Percentiles rank a stretch among this genome's conserved stretches.
Evolutionary conservation across 805 yeast species (phyloP).

Genomic region (Zygoascus tannicola): DNA sequence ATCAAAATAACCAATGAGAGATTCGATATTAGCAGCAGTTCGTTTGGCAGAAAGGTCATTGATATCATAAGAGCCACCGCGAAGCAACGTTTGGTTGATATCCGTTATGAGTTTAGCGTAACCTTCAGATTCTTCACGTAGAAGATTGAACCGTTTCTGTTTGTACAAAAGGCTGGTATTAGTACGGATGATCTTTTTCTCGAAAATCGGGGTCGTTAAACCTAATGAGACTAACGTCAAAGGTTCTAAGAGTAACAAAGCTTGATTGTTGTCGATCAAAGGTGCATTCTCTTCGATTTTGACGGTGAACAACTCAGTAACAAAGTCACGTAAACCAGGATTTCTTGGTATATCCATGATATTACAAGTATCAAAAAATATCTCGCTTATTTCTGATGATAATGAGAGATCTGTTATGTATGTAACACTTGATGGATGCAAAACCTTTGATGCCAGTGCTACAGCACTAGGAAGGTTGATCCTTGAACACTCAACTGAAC

Average conservation of each 20-base stretch:
- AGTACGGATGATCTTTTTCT: slow-evolving; percentile 32
- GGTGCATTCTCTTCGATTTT: not conserved
- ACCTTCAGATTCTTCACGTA: slow-evolving; percentile 73
- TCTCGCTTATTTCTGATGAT: not conserved
- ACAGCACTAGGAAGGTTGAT: slow-evolving; percentile 8
- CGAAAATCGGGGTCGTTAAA: slow-evolving; percentile 27
- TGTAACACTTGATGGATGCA: not conserved
- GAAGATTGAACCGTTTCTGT: slow-evolving; percentile 51
- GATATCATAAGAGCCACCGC: slow-evolving; percentile 24
- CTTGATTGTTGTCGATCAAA: not conserved
- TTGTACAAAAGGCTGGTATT: slow-evolving; percentile 37
- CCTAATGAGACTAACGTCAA: slow-evolving; percentile 17
- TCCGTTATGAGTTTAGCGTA: slow-evolving; percentile 54
- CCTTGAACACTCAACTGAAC: slow-evolving; percentile 3
- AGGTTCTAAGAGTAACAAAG: slow-evolving; percentile 21
- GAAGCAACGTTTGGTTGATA: slow-evolving; percentile 35
- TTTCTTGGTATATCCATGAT: not conserved
- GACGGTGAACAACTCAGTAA: not conserved
- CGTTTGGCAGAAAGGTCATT: slow-evolving; percentile 18
- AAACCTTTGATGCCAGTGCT: not conserved
- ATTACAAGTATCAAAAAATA: not conserved
- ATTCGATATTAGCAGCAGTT: slow-evolving; percentile 41
- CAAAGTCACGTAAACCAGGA: not conserved
- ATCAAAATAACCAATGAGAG: slow-evolving; percentile 62
- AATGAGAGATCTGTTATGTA: not conserved